Conservation (phyloP, 257 asterid species). For the Gynochthodes officinalis region DNA sequence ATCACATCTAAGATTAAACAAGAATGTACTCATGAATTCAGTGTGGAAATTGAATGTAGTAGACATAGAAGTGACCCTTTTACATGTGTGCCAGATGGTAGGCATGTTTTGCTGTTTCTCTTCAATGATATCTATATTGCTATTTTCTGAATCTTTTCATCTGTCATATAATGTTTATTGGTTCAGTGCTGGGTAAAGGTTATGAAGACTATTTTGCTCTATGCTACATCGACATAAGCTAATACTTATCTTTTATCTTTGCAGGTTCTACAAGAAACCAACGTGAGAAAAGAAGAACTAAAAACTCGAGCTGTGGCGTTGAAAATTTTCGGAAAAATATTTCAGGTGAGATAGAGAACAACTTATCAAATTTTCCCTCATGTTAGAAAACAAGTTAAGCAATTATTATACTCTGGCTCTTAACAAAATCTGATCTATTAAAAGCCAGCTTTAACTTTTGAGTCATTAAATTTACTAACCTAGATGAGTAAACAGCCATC, state of each 20-base stretch:
- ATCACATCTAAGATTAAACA: conserved; percentile 63
- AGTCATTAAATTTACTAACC: too few relatives aligned
- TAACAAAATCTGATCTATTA: neutral
- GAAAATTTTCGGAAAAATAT: conserved; percentile 65
- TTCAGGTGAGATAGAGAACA: conserved; percentile 42
- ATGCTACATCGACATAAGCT: neutral
- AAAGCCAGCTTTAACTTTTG: neutral
- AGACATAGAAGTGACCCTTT: conserved; percentile 77
- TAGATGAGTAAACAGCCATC: neutral
- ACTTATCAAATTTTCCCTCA: neutral
- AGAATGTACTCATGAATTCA: conserved; percentile 67
- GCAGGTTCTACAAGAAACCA: conserved; percentile 74
- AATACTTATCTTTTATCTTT: conserved; percentile 5
- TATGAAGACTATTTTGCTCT: neutral
- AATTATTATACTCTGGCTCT: neutral
- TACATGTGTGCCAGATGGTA: conserved; percentile 89
- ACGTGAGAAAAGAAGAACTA: conserved; percentile 61
- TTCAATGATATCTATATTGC: neutral
- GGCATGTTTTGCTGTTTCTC: neutral
- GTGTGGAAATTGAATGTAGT: conserved; percentile 91
- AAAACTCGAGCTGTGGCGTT: conserved; percentile 63
- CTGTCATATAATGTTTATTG: neutral
- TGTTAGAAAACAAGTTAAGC: neutral
- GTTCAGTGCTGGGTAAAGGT: neutral
- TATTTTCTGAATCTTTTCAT: neutral